A percentile compares a stretch with the other conserved stretches of the same genome.
Conservation (phyloP, 768 basidiomycete genomes). For the Lactarius hengduanensis region DNA sequence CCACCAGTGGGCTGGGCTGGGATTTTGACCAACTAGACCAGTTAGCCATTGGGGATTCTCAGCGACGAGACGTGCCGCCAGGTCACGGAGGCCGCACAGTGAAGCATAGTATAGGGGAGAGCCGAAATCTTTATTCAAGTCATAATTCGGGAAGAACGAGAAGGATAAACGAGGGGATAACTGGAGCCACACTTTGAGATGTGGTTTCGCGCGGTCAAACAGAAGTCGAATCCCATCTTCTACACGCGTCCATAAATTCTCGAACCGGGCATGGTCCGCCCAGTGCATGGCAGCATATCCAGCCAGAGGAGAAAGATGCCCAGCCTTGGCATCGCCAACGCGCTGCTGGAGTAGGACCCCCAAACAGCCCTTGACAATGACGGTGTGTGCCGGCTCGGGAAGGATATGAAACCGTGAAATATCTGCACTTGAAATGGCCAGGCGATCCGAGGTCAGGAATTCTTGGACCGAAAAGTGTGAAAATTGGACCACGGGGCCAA, state of each 20-base stretch:
- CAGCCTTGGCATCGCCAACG: too few species aligned
- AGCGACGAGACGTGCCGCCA: background rate
- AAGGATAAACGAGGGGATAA: background rate
- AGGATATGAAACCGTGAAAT: background rate
- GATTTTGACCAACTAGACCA: background rate
- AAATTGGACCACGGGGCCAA: background rate
- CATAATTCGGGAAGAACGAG: too few species aligned
- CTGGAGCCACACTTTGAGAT: background rate
- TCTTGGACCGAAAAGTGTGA: background rate
- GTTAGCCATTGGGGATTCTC: background rate
- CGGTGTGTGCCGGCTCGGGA: background rate
- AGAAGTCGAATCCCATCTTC: background rate
- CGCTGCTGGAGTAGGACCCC: background rate
- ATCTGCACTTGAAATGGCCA: background rate
- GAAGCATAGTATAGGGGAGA: background rate
- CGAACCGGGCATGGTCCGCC: background rate
- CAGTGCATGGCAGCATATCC: background rate
- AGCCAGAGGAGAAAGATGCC: too few species aligned
- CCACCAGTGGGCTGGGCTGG: background rate
- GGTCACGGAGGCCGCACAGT: background rate
- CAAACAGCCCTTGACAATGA: background rate
- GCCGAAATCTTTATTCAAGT: background rate
- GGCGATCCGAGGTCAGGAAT: background rate
- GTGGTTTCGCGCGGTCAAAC: background rate
- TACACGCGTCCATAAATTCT: background rate